phyloP scores from a whole-genome alignment of 2,329 filamentous ascomycete species.

The Coleophoma eucalyptorum region DNA sequence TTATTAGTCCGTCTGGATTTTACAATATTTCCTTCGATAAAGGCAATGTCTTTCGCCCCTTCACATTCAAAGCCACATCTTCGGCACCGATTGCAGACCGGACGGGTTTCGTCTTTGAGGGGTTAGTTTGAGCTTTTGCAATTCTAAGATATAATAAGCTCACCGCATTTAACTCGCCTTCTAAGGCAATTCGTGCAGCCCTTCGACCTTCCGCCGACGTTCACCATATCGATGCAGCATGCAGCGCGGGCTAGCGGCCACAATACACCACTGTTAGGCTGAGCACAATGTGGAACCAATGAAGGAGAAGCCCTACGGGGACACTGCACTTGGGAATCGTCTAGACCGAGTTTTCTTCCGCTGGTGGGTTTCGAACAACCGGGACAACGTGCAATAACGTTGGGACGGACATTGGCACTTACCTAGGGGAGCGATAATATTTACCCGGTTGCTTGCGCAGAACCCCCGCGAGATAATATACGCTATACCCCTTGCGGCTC shows the following conservation, averaged over 20 bases:
- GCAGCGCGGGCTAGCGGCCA: background rate
- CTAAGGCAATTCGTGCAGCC: constrained; percentile 27
- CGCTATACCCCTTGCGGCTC: constrained; percentile 23
- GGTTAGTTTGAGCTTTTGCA: constrained; percentile 3
- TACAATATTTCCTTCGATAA: constrained; percentile 23
- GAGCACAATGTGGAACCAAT: background rate
- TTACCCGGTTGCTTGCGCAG: no score
- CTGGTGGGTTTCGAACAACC: no score
- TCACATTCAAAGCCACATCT: constrained; percentile 20
- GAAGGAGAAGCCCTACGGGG: background rate
- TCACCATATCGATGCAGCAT: constrained; percentile 21
- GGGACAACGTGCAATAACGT: background rate
- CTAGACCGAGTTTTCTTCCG: no score
- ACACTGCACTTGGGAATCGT: no score
- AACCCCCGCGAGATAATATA: background rate
- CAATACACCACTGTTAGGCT: background rate
- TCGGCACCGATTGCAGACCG: constrained; percentile 23
- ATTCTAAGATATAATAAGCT: constrained; percentile 4
- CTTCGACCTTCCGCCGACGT: constrained; percentile 25
- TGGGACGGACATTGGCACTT: background rate
- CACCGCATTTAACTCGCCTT: constrained; percentile 28
- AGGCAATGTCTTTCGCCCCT: constrained; percentile 20
- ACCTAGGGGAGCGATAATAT: background rate
- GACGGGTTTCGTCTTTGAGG: constrained; percentile 21
- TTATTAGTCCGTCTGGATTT: constrained; percentile 19